Evolutionary conservation across 768 basidiomycete genomes (phyloP), one percentile per base, ranked within the genome.

Genomic region (Pholiota microspora): DNA sequence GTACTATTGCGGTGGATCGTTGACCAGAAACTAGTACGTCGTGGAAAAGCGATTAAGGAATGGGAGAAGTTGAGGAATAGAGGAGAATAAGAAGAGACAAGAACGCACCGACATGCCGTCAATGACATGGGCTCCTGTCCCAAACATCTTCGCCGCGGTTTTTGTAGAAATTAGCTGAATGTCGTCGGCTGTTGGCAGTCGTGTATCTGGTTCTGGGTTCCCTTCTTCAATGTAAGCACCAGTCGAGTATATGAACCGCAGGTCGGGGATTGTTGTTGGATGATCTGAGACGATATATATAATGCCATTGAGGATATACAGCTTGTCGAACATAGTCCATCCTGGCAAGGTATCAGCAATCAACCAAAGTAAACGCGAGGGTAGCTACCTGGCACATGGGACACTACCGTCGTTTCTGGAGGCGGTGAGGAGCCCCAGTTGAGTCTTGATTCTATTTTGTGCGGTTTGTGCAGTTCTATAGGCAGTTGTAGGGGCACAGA

Each of bases 271-370:
- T 2, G 68, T 72, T 7, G 77, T 73, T 6, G 88, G 89, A 16
- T 84, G 72, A 67, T 93, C 84, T 2, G 87, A 82, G 36, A 98
- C 92, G 59, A 96, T 76, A 66, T 85, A 94, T 32, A 89, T 79
- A 6, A 89, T 86, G 42, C 92, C 92, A 59, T 93, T 91, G 62
- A 84, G 73, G 53, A 93, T 70, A 65, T 91, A 96, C 8, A 96
- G 77, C 53, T 79, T 82, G 71, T 94, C 91, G 56, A 94, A 86
- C 49, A 94, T 84, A 1, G 93, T 92, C 94, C 92, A 97, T 28
- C 94, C 93, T 94, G 64, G 36, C 35, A n/a, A 53, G 23, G 48
- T n/a, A 51, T 47, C 42, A 55, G 27, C 42, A 35, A 24, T 31
- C 56, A 29, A 29, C 50, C 36, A 25, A 29, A 13, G 1, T 49